phyloP scores from a whole-genome alignment of 1,139 yeast genomes.

The Casaregolazyma lundiana region DNA sequence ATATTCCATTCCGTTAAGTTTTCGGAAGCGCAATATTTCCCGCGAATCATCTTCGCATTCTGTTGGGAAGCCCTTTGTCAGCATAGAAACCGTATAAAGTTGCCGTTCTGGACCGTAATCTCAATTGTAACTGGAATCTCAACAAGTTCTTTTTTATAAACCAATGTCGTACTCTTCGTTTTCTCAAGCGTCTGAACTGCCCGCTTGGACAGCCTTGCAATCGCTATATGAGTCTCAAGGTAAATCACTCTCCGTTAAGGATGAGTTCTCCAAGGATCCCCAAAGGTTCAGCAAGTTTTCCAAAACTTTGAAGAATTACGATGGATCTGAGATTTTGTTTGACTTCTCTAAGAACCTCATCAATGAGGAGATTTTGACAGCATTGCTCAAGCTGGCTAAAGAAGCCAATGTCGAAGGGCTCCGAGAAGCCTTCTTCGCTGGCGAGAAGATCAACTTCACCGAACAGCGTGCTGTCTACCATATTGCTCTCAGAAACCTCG shows the following conservation, averaged over 20 bases:
- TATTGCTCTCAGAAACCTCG: conserved; percentile 90
- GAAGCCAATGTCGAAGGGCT: conserved; percentile 84
- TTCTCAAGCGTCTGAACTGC: conserved; percentile 66
- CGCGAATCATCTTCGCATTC: too few relatives aligned
- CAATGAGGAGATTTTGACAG: conserved; percentile 69
- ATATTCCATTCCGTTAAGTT: too few relatives aligned
- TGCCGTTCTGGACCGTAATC: too few relatives aligned
- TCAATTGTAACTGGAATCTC: not conserved
- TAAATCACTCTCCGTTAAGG: conserved; percentile 64
- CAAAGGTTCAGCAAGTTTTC: conserved; percentile 71
- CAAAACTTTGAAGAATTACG: conserved; percentile 73
- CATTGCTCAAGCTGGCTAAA: conserved; percentile 73
- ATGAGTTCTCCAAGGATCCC: conserved; percentile 71
- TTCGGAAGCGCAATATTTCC: too few relatives aligned
- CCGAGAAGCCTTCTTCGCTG: conserved; percentile 87
- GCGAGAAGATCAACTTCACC: conserved; percentile 90
- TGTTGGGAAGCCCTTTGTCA: too few relatives aligned
- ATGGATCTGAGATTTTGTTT: conserved; percentile 81
- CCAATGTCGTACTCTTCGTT: conserved; percentile 44
- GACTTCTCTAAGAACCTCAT: conserved; percentile 93
- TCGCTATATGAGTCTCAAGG: conserved; percentile 62
- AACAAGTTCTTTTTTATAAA: not conserved
- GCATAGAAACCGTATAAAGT: too few relatives aligned
- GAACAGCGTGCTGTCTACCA: conserved; percentile 97
- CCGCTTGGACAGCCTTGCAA: conserved; percentile 82